A percentile compares a stretch with the other conserved stretches of the same genome.
Conservation (phyloP, 2,329 filamentous ascomycete genomes). For the Colletotrichum lini region DNA sequence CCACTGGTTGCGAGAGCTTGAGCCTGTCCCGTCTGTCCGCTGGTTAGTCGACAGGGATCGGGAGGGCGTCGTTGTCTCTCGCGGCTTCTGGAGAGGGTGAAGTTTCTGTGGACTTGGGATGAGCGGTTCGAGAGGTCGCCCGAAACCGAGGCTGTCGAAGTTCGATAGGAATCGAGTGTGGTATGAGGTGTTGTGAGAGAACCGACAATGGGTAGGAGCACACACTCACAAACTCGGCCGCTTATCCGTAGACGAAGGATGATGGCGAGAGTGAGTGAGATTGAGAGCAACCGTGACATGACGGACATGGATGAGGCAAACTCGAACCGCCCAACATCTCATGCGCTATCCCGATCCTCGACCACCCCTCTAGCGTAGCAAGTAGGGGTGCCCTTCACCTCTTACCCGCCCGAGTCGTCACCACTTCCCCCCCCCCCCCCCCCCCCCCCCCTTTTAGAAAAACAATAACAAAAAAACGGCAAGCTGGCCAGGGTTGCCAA, state of each 20-base stretch:
- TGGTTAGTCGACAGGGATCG: conserved; percentile 21
- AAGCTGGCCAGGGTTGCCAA: neutral
- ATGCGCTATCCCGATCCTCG: conserved; percentile 5
- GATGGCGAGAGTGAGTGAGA: neutral
- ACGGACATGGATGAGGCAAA: conserved; percentile 22
- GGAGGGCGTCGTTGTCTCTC: neutral
- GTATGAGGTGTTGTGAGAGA: neutral
- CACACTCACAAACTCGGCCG: neutral
- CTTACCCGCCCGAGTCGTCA: conserved; percentile 12
- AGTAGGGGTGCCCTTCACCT: neutral
- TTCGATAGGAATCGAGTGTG: neutral
- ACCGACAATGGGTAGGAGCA: neutral
- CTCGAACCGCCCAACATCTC: conserved; percentile 14
- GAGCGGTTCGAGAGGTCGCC: neutral
- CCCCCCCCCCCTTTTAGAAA: neutral
- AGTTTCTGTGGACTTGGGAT: neutral
- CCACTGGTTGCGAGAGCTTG: conserved; percentile 26
- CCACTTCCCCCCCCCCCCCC: neutral
- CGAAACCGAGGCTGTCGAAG: neutral
- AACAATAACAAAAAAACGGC: neutral
- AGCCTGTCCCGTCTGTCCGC: conserved; percentile 19
- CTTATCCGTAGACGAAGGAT: neutral
- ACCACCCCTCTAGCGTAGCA: conserved; percentile 7
- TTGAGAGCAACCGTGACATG: neutral
- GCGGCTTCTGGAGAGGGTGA: conserved; percentile 7